phyloP scores from a whole-genome alignment of 2,329 filamentous ascomycete genomes.

The Lachnellula hyalina region DNA sequence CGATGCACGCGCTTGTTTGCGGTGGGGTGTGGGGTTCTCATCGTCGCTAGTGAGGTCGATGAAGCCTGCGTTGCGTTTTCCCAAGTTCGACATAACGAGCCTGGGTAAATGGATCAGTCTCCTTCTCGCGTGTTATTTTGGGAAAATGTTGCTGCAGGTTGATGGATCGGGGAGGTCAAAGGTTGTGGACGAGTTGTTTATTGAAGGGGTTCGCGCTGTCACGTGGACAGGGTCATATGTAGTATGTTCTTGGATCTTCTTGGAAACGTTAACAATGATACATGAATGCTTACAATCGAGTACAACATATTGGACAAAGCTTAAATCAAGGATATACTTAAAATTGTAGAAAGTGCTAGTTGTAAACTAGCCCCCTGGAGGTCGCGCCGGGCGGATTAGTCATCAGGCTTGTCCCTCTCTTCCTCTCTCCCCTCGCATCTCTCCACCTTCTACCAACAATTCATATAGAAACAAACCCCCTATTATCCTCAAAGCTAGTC shows the following conservation, averaged over 20 bases:
- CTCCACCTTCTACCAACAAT: too few relatives aligned
- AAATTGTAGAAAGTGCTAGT: too few relatives aligned
- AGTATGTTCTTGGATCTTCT: too few relatives aligned
- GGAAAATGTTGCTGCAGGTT: background rate
- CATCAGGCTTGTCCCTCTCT: too few relatives aligned
- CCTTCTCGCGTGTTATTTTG: background rate
- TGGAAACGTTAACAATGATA: too few relatives aligned
- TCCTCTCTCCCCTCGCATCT: too few relatives aligned
- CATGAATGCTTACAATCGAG: too few relatives aligned
- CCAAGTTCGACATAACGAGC: constrained; percentile 5
- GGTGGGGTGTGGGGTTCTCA: constrained; percentile 16
- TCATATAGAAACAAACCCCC: too few relatives aligned
- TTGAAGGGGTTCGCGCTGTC: background rate
- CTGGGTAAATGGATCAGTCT: background rate
- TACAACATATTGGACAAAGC: too few relatives aligned
- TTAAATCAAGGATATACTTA: too few relatives aligned
- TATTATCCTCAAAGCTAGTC: constrained; percentile 8
- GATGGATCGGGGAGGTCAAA: background rate
- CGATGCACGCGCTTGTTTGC: constrained; percentile 24
- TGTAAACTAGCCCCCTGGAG: too few relatives aligned
- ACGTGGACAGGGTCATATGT: background rate
- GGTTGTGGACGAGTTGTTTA: background rate
- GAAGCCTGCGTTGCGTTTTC: constrained; percentile 36
- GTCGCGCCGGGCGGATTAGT: too few relatives aligned
- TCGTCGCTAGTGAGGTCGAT: constrained; percentile 41